Evolutionary conservation across 1,284 basidiomycete species (phyloP).

Genomic region (Ustilago bromivora): DNA sequence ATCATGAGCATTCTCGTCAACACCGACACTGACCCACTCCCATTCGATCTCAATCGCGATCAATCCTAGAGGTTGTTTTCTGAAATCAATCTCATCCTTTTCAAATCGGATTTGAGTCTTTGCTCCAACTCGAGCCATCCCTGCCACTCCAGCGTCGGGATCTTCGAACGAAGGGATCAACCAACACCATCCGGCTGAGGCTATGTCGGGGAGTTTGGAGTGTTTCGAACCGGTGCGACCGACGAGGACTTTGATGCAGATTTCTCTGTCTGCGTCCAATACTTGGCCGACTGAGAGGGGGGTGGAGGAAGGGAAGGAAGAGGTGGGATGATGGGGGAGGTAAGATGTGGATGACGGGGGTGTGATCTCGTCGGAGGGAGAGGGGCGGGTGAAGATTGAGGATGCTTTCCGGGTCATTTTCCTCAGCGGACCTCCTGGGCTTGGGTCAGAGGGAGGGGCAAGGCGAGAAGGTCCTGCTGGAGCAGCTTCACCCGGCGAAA

Average conservation of each 20-base stretch:
- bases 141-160: constrained; percentile 23
- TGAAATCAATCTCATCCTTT: constrained; percentile 67
- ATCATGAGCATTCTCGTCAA: constrained; percentile 14
- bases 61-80: constrained; percentile 66
- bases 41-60: constrained; percentile 64
- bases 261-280: constrained; percentile 66
- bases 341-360: constrained; percentile 39
- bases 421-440: background rate
- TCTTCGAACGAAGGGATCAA: constrained; percentile 69
- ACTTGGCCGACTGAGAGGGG: constrained; percentile 28
- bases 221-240: constrained; percentile 67
- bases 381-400: constrained; percentile 8
- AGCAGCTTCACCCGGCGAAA: constrained; percentile 1
- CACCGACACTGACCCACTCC: constrained; percentile 60
- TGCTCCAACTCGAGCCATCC: constrained; percentile 17
- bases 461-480: background rate
- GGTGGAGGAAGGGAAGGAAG: background rate
- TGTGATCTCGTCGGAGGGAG: constrained; percentile 9
- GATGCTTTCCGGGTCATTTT: constrained; percentile 29
- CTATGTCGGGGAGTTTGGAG: constrained; percentile 63
- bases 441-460: background rate
- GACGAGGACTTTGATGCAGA: constrained; percentile 66
- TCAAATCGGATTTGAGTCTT: constrained; percentile 44
- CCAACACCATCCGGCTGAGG: constrained; percentile 68
- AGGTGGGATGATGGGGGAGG: constrained; percentile 10